These are phyloP conservation scores for Dictyostelium brefeldianum DNA, from an alignment of 78 protist genomes.

Conservation along the genomic window DNA sequence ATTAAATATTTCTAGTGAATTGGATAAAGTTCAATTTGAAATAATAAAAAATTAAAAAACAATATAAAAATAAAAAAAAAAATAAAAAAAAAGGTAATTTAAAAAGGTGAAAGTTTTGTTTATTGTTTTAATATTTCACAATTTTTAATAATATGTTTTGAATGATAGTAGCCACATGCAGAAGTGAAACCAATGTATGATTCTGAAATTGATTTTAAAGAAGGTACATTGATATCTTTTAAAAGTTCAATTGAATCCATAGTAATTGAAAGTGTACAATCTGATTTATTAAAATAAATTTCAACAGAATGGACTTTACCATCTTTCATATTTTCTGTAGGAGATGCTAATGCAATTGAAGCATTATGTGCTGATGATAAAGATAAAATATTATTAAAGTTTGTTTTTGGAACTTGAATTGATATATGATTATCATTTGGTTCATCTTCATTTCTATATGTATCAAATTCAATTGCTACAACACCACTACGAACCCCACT, in stretches of 20 bases:
- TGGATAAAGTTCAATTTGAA: no score
- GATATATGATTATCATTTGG: constrained; percentile 12
- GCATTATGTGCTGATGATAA: not conserved
- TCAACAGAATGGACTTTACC: not conserved
- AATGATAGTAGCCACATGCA: not conserved
- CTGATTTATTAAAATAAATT: not conserved
- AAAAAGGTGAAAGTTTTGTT: not conserved
- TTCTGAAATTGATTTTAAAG: not conserved
- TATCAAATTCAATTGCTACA: constrained; percentile 30
- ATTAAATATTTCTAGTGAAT: no score
- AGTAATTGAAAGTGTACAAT: not conserved
- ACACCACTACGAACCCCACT: not conserved
- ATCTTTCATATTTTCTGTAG: not conserved
- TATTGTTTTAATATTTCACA: constrained; percentile 1
- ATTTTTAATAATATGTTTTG: not conserved
- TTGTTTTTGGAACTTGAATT: not conserved
- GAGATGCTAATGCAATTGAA: not conserved
- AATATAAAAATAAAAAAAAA: no score
- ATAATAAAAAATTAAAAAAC: no score
- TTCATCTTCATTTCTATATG: not conserved
- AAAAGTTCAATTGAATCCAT: not conserved
- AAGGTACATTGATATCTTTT: not conserved
- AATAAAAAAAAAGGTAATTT: no score
- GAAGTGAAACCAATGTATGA: not conserved
- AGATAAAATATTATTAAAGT: no score